Base-by-base conservation (phyloP, 2,329 filamentous ascomycete genomes). In the Lasiodiplodia citricola region DNA sequence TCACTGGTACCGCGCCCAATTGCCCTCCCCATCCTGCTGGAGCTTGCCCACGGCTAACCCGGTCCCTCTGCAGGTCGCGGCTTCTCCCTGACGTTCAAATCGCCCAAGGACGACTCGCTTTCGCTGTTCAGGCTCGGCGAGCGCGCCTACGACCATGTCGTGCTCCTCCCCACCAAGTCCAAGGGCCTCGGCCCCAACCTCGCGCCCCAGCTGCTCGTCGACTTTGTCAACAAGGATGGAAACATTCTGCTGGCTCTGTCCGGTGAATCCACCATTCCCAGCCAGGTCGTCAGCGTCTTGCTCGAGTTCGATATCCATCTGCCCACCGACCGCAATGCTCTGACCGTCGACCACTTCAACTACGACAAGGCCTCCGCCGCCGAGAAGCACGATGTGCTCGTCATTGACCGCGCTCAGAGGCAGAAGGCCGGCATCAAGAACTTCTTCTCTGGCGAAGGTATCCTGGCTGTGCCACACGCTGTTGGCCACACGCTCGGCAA, bases 291-390 rank as follows among this genome's bases (percentile, higher is more conserved):
- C 72, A 91, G 91, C 52, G 86, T 97, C 68, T 91, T 98, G 64
- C 84, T 92, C 75, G 94, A 98, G 82, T 86, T 97, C 79, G 95
- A 97, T 78, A 92, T 99, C 76, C 86, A 90, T 73, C 88, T 97
- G n/a, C 93, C 96, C 50, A 83, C 88, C 44, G 95, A 97, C 81
- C 92, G 94, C 76, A 93, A 91, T 68, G 90, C 92, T 68, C 85
- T 95, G 69, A 91, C 97, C 6, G 91, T 98, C 70, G 96, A 98
- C 82, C 96, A 99, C 85, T 97, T 98, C 88, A 92, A 93, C 83
- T 96, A 96, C 82, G 95, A 98, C 77, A 85, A 87, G 68, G 74
- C 87, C 38, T 93, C 91, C 51, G 91, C 95, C 4, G 77, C 89
- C 62, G 94, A 97, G 72, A 88, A 90, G 77, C 96, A 99, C 81